Evolutionary conservation across 345 rosid species (phyloP).

Genomic region (Geranium brycei): DNA sequence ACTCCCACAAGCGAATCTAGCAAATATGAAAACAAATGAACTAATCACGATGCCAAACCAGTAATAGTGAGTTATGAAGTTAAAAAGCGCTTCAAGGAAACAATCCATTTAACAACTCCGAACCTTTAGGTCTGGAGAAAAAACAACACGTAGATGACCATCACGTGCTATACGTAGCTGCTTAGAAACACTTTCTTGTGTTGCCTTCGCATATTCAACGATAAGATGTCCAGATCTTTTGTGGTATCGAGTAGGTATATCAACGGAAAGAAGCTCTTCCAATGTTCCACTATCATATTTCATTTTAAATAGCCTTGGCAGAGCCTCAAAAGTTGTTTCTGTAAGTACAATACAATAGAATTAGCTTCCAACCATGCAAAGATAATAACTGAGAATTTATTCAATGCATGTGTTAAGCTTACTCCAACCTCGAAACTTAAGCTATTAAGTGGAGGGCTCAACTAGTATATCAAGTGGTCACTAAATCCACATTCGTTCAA

Average conservation of each 20-base stretch:
- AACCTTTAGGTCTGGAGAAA: conserved; percentile 92
- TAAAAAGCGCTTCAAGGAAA: too few relatives aligned
- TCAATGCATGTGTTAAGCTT: background rate
- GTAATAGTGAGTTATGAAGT: background rate
- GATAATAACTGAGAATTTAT: background rate
- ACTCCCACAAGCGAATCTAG: conserved; percentile 96
- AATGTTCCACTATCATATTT: conserved; percentile 97
- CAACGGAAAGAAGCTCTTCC: conserved; percentile 89
- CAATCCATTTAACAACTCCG: too few relatives aligned
- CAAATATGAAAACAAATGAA: conserved; percentile 5
- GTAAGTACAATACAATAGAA: conserved; percentile 11
- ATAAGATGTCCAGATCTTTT: conserved; percentile 89
- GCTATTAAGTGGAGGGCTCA: too few relatives aligned
- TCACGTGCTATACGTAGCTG: conserved; percentile 98
- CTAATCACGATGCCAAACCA: background rate
- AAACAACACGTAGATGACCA: conserved; percentile 88
- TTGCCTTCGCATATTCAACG: conserved; percentile 94
- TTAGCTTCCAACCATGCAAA: background rate
- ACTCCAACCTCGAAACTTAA: too few relatives aligned
- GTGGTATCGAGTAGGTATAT: conserved; percentile 93
- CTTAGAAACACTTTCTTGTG: conserved; percentile 98
- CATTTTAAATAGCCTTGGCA: conserved; percentile 95
- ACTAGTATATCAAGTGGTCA: too few relatives aligned
- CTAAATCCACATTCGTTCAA: too few relatives aligned
- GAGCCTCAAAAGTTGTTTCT: conserved; percentile 97